Base-by-base conservation (phyloP, 805 yeast species). In the Yarrowia hollandica region DNA sequence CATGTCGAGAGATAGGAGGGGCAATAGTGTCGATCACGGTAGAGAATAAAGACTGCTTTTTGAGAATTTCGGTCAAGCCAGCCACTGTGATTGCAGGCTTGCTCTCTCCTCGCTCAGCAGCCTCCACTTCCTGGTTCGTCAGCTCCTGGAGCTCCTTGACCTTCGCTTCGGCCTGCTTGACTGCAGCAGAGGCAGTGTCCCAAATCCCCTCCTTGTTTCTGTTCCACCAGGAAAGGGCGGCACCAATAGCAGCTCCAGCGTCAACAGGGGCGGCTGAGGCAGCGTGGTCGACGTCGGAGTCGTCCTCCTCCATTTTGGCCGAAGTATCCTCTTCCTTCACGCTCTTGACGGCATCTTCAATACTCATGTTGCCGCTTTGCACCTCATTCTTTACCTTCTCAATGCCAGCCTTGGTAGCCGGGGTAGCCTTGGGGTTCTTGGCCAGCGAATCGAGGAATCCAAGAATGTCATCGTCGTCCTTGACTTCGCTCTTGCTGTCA, bases 1-100 rank as follows among this genome's bases (percentile, higher is more conserved):
- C 79, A 60, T 76, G 79, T 25, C 71, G 70, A 28, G 67, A 44
- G 44, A 76, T 76, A 6, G 79, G 79, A 12, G 79, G 79, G 7
- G 76, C 79, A 48, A 76, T 74, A 11, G 75, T 72, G 52, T 70
- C 69, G 54, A 76, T 63, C 3, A 75, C 79, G 11, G 75, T 65
- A 1, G 74, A 64, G 11, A 75, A 62, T 5, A 75, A 65, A 34
- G 68, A 64, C 46, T 73, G 75, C 10, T 37, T 37, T 14, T 52
- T 52, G n/a, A 52, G 44, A 34, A 52, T 35, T 14, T 69, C 60
- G n/a, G 65, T 61, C 18, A 65, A 59, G n/a, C 68, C 65, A 1
- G 65, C 21, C 21, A 64, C 67, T 38, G 46, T 42, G 42, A 22
- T 34, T 22, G 44, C 57, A 22, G 46, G 48, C 22, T 56, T 59